Percentiles rank a stretch among this genome's conserved stretches.
These are phyloP conservation scores for Lycium ferocissimum DNA, from an alignment of 257 asterid genomes.

Conservation along the genomic window DNA sequence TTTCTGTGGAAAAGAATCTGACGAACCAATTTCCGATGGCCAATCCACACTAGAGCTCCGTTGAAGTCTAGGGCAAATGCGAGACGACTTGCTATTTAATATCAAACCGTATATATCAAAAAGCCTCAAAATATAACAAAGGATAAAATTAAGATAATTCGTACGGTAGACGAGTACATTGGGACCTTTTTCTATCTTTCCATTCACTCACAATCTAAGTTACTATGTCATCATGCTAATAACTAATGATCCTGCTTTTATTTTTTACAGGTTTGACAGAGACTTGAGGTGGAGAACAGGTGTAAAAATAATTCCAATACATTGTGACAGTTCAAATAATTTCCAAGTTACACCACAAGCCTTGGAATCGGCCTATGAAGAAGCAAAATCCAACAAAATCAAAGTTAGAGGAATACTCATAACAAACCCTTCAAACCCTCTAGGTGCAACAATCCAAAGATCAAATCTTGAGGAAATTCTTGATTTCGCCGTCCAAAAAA, in stretches of 20 bases:
- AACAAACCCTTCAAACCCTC: conserved; percentile 60
- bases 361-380: conserved; percentile 47
- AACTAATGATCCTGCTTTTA: not conserved
- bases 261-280: conserved; percentile 49
- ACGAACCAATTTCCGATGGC: no score
- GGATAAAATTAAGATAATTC: not conserved
- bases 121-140: not conserved
- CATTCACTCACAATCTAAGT: not conserved
- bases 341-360: conserved; percentile 46
- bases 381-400: conserved; percentile 44
- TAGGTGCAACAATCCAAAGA: conserved; percentile 53
- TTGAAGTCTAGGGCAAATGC: not conserved
- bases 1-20: no score
- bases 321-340: conserved; percentile 55
- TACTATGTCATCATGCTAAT: not conserved
- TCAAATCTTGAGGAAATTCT: conserved; percentile 40
- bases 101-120: not conserved
- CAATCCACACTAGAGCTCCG: not conserved
- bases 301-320: conserved; percentile 51
- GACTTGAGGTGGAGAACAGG: conserved; percentile 69
- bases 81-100: not conserved
- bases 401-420: conserved; percentile 52
- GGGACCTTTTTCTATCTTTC: not conserved
- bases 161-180: not conserved
- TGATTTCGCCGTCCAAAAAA: conserved; percentile 42